These are phyloP conservation scores for Thraustotheca clavata DNA, from an alignment of 352 stramenopile genomes.

Conservation along the genomic window DNA sequence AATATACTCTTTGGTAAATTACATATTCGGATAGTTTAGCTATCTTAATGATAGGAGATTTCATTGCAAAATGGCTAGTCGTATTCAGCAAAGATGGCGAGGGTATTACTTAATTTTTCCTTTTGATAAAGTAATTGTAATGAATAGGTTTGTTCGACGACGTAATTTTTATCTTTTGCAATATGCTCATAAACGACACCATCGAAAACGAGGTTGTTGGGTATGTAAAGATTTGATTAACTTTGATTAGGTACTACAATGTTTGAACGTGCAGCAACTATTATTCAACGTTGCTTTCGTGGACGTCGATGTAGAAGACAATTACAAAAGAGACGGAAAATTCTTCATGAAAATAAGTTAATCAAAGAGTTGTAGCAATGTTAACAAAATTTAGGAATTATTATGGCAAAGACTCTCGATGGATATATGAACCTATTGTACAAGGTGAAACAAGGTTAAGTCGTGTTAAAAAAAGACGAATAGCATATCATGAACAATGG, in stretches of 20 bases:
- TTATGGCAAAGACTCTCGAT: slow-evolving; percentile 4
- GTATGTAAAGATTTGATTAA: slow-evolving; percentile 26
- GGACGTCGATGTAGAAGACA: slow-evolving; percentile 27
- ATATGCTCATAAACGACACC: slow-evolving; percentile 1
- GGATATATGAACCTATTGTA: background rate
- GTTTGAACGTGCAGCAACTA: slow-evolving; percentile 29
- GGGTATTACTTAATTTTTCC: slow-evolving; percentile 3
- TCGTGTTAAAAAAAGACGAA: background rate
- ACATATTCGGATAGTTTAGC: too few species aligned
- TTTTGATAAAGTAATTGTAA: slow-evolving; percentile 14
- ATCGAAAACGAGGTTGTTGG: background rate
- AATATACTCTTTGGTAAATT: too few species aligned
- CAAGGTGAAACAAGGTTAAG: background rate
- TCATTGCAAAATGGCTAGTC: background rate
- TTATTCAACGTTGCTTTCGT: slow-evolving; percentile 41
- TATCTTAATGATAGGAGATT: slow-evolving; percentile 14
- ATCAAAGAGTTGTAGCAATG: slow-evolving; percentile 12
- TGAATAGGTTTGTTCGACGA: slow-evolving; percentile 17
- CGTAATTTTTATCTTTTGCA: slow-evolving; percentile 22
- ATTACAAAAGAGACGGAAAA: slow-evolving; percentile 24
- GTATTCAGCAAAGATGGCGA: slow-evolving; percentile 26
- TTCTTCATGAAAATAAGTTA: background rate
- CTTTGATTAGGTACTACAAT: slow-evolving; percentile 24
- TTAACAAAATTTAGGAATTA: slow-evolving; percentile 26
- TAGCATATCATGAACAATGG: background rate